Evolutionary conservation across 371 early-diverging fungal species (phyloP).

Genomic region (Dinochytrium kinnereticum): DNA sequence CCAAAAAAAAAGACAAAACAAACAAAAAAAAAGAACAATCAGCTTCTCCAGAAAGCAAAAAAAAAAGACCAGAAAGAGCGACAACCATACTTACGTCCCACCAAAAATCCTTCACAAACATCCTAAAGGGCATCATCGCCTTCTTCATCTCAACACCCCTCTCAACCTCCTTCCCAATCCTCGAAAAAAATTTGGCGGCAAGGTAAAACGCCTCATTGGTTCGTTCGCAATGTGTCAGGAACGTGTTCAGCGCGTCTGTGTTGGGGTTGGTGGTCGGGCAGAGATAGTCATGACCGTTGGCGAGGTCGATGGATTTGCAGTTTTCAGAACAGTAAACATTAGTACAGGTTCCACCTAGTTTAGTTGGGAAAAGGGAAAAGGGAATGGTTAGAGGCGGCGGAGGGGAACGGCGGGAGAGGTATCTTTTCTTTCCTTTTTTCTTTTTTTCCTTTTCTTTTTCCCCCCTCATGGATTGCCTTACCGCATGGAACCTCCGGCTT

Average conservation of each 20-base stretch:
- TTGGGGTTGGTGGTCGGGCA: slow-evolving; percentile 13
- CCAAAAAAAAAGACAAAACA: no score
- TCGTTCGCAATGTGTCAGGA: slow-evolving; percentile 17
- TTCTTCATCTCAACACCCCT: slow-evolving; percentile 9
- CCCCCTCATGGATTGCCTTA: neutral
- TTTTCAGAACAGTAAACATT: slow-evolving; percentile 25
- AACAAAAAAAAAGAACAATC: no score
- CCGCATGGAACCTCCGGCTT: neutral
- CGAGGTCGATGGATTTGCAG: slow-evolving; percentile 16
- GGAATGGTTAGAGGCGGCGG: no score
- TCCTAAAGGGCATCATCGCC: slow-evolving; percentile 30
- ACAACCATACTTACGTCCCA: slow-evolving; percentile 38
- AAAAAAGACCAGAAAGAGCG: no score
- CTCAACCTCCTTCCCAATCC: slow-evolving; percentile 5
- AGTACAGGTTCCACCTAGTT: neutral
- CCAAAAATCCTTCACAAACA: slow-evolving; percentile 37
- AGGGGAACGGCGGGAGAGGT: no score
- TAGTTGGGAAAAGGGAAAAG: neutral
- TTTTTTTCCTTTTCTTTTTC: no score
- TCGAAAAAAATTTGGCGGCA: slow-evolving; percentile 25
- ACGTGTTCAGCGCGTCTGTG: neutral
- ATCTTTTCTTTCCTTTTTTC: no score
- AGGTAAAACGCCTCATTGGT: slow-evolving; percentile 31
- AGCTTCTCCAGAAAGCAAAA: no score
- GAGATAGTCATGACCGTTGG: slow-evolving; percentile 9